Conservation (phyloP, 306 rosid species). For the Luffa acutangula region DNA sequence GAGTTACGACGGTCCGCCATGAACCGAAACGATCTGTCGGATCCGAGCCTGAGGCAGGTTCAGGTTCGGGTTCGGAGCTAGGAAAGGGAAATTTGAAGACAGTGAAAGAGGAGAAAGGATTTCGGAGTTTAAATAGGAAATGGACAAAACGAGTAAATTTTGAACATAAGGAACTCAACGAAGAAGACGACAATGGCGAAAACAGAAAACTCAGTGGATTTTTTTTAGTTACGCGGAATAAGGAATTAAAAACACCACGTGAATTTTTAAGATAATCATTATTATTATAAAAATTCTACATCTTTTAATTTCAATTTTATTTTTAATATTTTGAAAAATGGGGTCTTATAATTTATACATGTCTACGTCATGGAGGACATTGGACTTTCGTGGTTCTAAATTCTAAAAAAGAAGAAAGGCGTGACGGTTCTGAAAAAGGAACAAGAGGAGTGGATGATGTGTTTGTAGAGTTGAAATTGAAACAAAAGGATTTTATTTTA, state of each 20-base stretch:
- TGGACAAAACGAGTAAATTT: background rate
- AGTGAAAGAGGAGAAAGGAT: background rate
- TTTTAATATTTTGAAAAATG: too few species aligned
- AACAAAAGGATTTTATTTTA: background rate
- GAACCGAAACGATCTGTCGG: background rate
- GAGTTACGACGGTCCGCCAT: background rate
- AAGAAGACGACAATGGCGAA: background rate
- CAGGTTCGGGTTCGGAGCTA: background rate
- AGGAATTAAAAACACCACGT: background rate
- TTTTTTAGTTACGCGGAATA: background rate
- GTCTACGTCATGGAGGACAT: too few species aligned
- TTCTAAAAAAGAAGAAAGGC: too few species aligned
- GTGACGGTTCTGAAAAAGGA: too few species aligned
- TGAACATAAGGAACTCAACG: background rate
- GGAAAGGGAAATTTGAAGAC: background rate
- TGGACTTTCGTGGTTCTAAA: too few species aligned
- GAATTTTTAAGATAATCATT: background rate
- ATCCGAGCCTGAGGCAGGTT: background rate
- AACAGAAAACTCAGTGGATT: background rate
- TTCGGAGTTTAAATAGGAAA: background rate
- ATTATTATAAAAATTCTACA: background rate
- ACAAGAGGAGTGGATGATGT: background rate
- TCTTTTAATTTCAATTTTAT: too few species aligned
- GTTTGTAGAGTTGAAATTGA: background rate
- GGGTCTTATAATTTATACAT: too few species aligned